Conservation (phyloP, 1,284 basidiomycete species). For the Sparassis latifolia region DNA sequence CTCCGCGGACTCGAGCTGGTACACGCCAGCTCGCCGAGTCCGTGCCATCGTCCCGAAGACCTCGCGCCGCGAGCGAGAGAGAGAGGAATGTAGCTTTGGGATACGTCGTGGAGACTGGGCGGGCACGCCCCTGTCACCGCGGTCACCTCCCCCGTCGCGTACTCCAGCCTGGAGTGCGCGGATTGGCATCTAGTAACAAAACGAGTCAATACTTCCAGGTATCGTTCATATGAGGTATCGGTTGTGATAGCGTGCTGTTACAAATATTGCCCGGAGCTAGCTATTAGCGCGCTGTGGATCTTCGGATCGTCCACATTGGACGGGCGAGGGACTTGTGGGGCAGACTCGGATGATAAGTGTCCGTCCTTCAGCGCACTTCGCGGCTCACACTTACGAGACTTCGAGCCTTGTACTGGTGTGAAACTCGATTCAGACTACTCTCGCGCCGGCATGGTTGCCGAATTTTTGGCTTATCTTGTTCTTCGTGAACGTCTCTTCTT, state of each 20-base stretch:
- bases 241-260: too few relatives aligned
- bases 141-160: too few relatives aligned
- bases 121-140: background rate
- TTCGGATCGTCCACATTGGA: too few relatives aligned
- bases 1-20: background rate
- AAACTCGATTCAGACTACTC: conserved; percentile 1
- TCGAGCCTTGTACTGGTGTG: background rate
- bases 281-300: too few relatives aligned
- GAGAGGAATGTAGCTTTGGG: conserved; percentile 2
- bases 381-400: background rate
- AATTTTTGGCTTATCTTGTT: background rate
- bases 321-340: too few relatives aligned
- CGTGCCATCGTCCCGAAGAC: background rate
- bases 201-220: too few relatives aligned
- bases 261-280: too few relatives aligned
- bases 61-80: background rate
- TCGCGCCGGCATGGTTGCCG: background rate
- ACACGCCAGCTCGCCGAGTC: background rate
- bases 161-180: too few relatives aligned
- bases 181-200: too few relatives aligned
- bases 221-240: too few relatives aligned
- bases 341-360: background rate
- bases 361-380: background rate
- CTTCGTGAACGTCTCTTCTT: background rate
- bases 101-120: conserved; percentile 5